Evolutionary conservation across 2,329 filamentous ascomycete species (phyloP).

Genomic region (Cladosporium halotolerans): DNA sequence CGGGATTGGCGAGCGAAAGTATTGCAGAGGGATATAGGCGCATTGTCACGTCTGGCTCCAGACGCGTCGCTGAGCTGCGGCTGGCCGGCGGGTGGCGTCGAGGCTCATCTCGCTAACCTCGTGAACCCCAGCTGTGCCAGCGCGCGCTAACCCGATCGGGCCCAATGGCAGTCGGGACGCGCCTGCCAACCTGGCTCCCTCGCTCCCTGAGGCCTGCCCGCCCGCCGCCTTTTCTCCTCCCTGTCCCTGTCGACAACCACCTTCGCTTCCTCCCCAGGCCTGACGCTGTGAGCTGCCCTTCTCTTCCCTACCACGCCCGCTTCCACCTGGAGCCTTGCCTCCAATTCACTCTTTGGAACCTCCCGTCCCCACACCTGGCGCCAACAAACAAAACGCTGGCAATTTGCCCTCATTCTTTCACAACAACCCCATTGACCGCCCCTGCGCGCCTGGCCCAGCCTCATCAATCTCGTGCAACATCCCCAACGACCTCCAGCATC

Average conservation of each 20-base stretch:
- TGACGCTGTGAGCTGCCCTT: conserved; percentile 3
- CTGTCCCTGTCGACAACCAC: conserved; percentile 4
- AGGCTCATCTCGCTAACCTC: too few species aligned
- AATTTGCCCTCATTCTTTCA: conserved; percentile 10
- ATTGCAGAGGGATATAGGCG: neutral
- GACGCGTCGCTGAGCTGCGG: too few species aligned
- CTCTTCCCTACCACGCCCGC: conserved; percentile 2
- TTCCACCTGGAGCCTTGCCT: conserved; percentile 14
- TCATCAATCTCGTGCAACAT: conserved; percentile 8
- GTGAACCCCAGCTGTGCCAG: too few species aligned
- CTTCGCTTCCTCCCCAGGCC: neutral
- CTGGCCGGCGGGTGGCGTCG: too few species aligned
- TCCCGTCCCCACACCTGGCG: neutral
- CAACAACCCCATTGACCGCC: conserved; percentile 5
- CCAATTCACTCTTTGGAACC: conserved; percentile 21
- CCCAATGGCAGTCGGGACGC: too few species aligned
- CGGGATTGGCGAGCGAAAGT: neutral
- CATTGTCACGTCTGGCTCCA: too few species aligned
- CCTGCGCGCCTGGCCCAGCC: conserved; percentile 12
- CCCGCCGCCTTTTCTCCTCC: neutral
- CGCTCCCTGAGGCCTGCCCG: neutral
- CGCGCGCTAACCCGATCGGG: too few species aligned
- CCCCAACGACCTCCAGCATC: neutral
- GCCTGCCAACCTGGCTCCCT: neutral
- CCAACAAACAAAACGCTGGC: neutral